phyloP scores from a whole-genome alignment of 179 eudicot species.

The Silene coronaria region DNA sequence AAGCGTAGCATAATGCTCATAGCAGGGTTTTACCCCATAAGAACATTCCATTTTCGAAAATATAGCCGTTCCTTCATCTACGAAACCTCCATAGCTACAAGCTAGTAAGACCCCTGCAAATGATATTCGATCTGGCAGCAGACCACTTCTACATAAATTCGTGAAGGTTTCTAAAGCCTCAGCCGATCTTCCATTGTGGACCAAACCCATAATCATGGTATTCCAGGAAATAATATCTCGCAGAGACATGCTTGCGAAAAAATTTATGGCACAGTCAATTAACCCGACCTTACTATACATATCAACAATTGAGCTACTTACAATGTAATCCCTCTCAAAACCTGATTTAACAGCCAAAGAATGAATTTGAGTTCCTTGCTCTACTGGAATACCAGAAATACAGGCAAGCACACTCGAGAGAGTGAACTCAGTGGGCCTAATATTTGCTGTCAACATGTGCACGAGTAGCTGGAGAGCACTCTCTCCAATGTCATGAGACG shows the following conservation, averaged over 20 bases:
- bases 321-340: constrained; percentile 42
- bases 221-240: constrained; percentile 76
- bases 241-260: constrained; percentile 34
- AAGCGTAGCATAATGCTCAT: constrained; percentile 43
- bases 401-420: constrained; percentile 48
- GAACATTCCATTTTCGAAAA: constrained; percentile 49
- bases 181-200: constrained; percentile 50
- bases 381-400: constrained; percentile 35
- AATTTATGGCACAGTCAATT: constrained; percentile 38
- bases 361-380: constrained; percentile 67
- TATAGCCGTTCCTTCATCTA: constrained; percentile 43
- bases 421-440: constrained; percentile 64
- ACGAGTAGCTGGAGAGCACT: constrained; percentile 30
- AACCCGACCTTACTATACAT: constrained; percentile 71
- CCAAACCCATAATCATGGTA: constrained; percentile 53
- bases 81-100: constrained; percentile 47
- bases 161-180: constrained; percentile 49
- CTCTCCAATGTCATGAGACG: constrained; percentile 22
- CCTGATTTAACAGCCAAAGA: constrained; percentile 59
- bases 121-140: constrained; percentile 57
- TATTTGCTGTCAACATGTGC: constrained; percentile 23
- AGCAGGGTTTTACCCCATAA: constrained; percentile 43
- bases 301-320: constrained; percentile 59
- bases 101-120: constrained; percentile 53
- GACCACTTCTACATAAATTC: constrained; percentile 37